Percentiles rank a stretch among this genome's conserved stretches.
These are phyloP conservation scores for Cryptosporidium sp. DNA, from an alignment of 169 alveolate genomes.

Conservation along the genomic window DNA sequence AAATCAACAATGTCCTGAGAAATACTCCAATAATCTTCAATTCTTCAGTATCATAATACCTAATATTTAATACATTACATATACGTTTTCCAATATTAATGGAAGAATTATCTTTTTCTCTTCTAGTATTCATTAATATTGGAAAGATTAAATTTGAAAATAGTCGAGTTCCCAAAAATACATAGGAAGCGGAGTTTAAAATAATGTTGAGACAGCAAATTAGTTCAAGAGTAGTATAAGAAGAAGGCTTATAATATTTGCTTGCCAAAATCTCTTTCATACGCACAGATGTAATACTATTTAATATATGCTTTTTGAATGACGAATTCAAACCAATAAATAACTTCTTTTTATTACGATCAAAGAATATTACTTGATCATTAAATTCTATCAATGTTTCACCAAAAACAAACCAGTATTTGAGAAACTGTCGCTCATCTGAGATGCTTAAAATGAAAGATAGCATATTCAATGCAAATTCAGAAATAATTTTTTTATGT, in stretches of 20 bases:
- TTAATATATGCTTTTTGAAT: not conserved
- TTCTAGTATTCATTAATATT: not conserved
- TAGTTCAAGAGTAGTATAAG: not conserved
- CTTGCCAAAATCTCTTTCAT: constrained; percentile 35
- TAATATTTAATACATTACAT: constrained; percentile 11
- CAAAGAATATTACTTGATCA: constrained; percentile 12
- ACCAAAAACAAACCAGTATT: constrained; percentile 53
- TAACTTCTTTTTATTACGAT: not conserved
- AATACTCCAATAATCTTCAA: constrained; percentile 20
- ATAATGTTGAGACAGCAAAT: not conserved
- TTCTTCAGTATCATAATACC: not conserved
- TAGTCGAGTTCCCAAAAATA: constrained; percentile 34
- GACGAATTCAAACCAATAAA: constrained; percentile 20
- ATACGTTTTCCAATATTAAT: constrained; percentile 2
- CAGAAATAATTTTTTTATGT: not conserved
- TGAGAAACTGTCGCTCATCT: not conserved
- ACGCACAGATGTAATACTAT: constrained; percentile 10
- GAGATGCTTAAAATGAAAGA: not conserved
- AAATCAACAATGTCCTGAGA: constrained; percentile 1
- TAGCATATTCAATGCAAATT: not conserved
- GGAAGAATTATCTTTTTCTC: not conserved
- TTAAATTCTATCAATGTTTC: not conserved
- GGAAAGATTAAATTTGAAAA: constrained; percentile 32
- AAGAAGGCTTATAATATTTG: not conserved
- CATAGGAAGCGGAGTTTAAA: constrained; percentile 10